Percentiles rank a stretch among this genome's conserved stretches.
phyloP scores from a whole-genome alignment of 495 filamentous ascomycete genomes.

The Neurospora hispaniola region DNA sequence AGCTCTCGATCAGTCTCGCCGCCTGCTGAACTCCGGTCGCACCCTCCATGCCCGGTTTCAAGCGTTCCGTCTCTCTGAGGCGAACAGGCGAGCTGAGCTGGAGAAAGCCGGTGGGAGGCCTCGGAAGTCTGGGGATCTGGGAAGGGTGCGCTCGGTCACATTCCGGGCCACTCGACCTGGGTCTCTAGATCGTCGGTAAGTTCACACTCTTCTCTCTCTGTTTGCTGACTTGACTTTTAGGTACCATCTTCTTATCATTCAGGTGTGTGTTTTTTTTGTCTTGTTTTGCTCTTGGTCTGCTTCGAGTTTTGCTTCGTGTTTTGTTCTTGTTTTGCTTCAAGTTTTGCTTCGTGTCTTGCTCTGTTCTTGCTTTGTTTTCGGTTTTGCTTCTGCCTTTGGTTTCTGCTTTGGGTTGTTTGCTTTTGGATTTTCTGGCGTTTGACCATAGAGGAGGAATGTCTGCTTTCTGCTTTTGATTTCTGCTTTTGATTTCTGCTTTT shows the following conservation, averaged over 20 bases:
- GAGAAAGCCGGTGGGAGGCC: background rate
- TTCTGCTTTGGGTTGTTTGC: background rate
- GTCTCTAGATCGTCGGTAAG: background rate
- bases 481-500: background rate
- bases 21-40: background rate
- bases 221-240: background rate
- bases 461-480: background rate
- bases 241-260: background rate
- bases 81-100: background rate
- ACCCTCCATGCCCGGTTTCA: background rate
- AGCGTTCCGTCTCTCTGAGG: background rate
- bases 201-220: background rate
- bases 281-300: background rate
- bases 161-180: background rate
- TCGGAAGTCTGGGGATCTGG: background rate
- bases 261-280: background rate
- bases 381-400: background rate
- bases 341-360: background rate
- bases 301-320: background rate
- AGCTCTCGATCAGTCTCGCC: background rate
- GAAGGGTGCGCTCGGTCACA: background rate
- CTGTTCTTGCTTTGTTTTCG: background rate
- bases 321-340: background rate
- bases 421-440: background rate
- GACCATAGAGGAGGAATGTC: background rate